A percentile compares a stretch with the other conserved stretches of the same genome.
Evolutionary conservation across 1,284 basidiomycete species (phyloP).

Genomic region (Heterobasidion occidentale): DNA sequence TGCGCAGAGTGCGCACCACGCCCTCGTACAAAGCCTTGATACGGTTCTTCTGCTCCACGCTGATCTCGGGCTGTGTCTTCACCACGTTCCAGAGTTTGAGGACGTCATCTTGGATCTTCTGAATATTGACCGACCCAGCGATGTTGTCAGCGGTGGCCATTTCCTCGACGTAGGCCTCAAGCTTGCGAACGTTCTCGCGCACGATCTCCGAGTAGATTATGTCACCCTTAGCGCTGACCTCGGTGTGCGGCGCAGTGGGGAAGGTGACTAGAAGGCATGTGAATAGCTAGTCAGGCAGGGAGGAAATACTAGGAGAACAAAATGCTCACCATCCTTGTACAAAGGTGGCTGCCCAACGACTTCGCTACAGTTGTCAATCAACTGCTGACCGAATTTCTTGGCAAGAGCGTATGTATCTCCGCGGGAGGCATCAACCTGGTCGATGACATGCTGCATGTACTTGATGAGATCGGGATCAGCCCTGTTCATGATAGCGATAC

Average conservation of each 20-base stretch:
- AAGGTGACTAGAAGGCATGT: constrained; percentile 68
- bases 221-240: constrained; percentile 89
- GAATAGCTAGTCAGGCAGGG: constrained; percentile 5
- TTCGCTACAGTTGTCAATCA: constrained; percentile 91
- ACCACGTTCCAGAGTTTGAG: constrained; percentile 96
- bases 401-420: constrained; percentile 92
- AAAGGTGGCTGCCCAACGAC: constrained; percentile 77
- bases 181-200: constrained; percentile 91
- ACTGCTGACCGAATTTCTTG: constrained; percentile 94
- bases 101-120: constrained; percentile 95
- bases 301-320: too few relatives aligned
- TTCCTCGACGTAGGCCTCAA: constrained; percentile 97
- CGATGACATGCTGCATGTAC: constrained; percentile 96
- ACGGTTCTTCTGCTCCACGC: constrained; percentile 93
- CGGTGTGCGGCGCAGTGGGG: constrained; percentile 95
- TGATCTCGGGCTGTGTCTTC: constrained; percentile 94
- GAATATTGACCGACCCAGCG: constrained; percentile 78
- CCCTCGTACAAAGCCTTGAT: constrained; percentile 97
- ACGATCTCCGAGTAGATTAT: constrained; percentile 94
- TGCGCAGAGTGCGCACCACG: constrained; percentile 78
- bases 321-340: constrained; percentile 81
- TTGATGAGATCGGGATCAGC: constrained; percentile 85
- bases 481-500: constrained; percentile 95
- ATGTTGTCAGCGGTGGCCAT: constrained; percentile 95
- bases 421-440: constrained; percentile 73